Conservation (phyloP, 2,329 filamentous ascomycete genomes). For the Epichloe brachyelytri region DNA sequence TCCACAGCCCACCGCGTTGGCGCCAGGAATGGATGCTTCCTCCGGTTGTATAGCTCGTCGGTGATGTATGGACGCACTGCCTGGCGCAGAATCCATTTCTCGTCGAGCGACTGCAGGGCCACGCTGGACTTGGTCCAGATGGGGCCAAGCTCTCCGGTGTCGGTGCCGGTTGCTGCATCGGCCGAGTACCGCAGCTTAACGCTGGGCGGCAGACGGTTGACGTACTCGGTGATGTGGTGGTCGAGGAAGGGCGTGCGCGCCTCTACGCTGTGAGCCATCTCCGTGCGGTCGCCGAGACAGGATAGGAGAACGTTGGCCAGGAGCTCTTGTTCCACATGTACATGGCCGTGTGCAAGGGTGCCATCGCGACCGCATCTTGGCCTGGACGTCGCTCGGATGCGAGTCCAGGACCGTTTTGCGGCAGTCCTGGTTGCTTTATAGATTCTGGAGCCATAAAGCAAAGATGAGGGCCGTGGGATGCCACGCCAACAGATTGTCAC, state of each 20-base stretch:
- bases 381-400: background rate
- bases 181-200: conserved; percentile 2
- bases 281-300: conserved; percentile 20
- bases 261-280: conserved; percentile 25
- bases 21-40: conserved; percentile 37
- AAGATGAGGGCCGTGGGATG: background rate
- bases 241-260: conserved; percentile 22
- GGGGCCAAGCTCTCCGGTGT: background rate
- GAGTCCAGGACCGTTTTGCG: background rate
- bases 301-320: conserved; percentile 17
- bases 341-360: conserved; percentile 2
- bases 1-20: conserved; percentile 26
- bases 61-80: conserved; percentile 37
- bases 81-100: conserved; percentile 40
- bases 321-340: conserved; percentile 5
- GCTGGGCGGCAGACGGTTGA: conserved; percentile 6
- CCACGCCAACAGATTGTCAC: background rate
- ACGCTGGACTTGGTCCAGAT: background rate
- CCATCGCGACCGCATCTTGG: conserved; percentile 3
- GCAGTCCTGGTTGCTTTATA: background rate
- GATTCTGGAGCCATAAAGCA: background rate
- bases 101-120: conserved; percentile 17
- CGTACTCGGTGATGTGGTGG: conserved; percentile 10
- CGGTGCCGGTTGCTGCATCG: background rate
- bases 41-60: conserved; percentile 34